Percentiles rank a stretch among this genome's conserved stretches.
phyloP scores from a whole-genome alignment of 345 rosid species.

The Pelargonium nanum region DNA sequence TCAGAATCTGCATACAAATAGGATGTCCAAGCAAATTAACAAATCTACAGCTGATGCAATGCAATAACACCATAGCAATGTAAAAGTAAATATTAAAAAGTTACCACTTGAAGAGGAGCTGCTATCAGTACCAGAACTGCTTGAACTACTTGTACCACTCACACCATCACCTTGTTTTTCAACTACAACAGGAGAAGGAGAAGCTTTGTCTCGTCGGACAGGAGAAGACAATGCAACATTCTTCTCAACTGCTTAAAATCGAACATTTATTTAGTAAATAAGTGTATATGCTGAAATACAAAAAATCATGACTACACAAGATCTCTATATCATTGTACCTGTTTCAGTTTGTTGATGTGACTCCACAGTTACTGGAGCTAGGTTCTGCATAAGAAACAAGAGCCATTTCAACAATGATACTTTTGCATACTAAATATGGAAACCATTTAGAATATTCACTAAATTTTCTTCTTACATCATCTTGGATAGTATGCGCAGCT shows the following conservation, averaged over 20 bases:
- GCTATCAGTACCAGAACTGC: constrained; percentile 37
- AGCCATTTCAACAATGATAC: neutral
- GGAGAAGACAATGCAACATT: constrained; percentile 15
- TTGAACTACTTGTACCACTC: constrained; percentile 34
- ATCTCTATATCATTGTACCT: constrained; percentile 24
- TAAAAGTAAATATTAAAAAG: neutral
- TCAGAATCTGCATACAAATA: too few species aligned
- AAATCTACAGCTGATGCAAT: neutral
- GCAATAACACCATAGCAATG: neutral
- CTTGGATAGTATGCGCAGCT: constrained; percentile 26
- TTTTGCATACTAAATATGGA: neutral
- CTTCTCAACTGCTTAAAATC: constrained; percentile 16
- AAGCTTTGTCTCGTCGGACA: constrained; percentile 15
- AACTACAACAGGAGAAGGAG: constrained; percentile 18
- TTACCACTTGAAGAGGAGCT: constrained; percentile 48
- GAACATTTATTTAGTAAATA: neutral
- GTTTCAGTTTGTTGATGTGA: constrained; percentile 17
- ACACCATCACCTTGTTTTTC: constrained; percentile 22
- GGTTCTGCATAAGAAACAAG: constrained; percentile 21
- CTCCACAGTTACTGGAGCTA: constrained; percentile 14
- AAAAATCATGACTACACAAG: constrained; percentile 1
- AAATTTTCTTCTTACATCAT: constrained; percentile 31
- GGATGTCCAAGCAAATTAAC: too few species aligned
- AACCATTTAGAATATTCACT: neutral
- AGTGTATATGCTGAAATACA: neutral